Evolutionary conservation across 345 rosid species (phyloP).

Genomic region (Boechera retrofracta): DNA sequence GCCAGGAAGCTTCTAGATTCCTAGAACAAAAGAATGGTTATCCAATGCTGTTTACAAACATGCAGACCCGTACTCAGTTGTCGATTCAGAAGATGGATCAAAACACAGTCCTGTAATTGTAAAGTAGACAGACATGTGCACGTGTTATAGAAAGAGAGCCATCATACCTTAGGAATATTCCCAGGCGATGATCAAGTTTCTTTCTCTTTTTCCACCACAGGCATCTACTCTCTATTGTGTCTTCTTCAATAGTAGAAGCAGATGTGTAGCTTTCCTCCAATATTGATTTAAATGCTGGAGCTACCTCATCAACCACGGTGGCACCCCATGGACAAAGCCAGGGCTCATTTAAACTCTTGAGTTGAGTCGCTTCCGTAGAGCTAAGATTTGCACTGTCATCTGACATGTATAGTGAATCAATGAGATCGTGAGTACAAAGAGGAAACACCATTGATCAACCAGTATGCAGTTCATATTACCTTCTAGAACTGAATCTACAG

Average conservation of each 20-base stretch:
- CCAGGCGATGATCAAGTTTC: slow-evolving; percentile 77
- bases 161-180: slow-evolving; percentile 66
- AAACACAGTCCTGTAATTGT: slow-evolving; percentile 9
- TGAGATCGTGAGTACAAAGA: slow-evolving; percentile 32
- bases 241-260: slow-evolving; percentile 59
- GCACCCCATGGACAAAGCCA: slow-evolving; percentile 96
- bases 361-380: slow-evolving; percentile 41
- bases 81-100: slow-evolving; percentile 23
- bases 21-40: slow-evolving; percentile 48
- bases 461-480: slow-evolving; percentile 54
- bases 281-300: slow-evolving; percentile 77
- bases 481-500: slow-evolving; percentile 66
- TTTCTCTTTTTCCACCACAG: slow-evolving; percentile 85
- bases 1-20: slow-evolving; percentile 83
- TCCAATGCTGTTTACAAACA: slow-evolving; percentile 28
- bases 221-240: slow-evolving; percentile 58
- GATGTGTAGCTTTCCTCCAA: slow-evolving; percentile 75
- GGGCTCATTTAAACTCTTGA: slow-evolving; percentile 46
- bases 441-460: not conserved
- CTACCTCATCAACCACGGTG: slow-evolving; percentile 68
- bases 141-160: slow-evolving; percentile 24
- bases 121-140: slow-evolving; percentile 1
- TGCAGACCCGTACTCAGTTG: slow-evolving; percentile 2
- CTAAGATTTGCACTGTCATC: slow-evolving; percentile 50
- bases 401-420: slow-evolving; percentile 49